A percentile compares a stretch with the other conserved stretches of the same genome.
phyloP scores from a whole-genome alignment of 2,329 filamentous ascomycete species.

The Beauveria rudraprayagi region DNA sequence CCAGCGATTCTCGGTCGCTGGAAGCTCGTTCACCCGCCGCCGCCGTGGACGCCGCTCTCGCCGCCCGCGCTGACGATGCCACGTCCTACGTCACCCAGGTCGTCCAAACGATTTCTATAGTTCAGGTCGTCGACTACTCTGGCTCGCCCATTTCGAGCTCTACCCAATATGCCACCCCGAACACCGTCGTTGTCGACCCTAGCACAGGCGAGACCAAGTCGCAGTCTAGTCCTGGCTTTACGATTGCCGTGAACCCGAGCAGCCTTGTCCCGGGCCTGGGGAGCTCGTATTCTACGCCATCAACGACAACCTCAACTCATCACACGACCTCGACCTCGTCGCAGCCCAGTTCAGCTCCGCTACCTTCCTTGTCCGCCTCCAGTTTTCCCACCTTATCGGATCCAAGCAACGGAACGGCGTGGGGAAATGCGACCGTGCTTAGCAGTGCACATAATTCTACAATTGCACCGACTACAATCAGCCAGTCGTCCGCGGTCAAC shows the following conservation, averaged over 20 bases:
- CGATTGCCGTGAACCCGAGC: conserved; percentile 3
- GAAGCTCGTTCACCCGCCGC: conserved; percentile 15
- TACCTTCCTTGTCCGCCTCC: not conserved
- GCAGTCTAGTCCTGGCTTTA: conserved; percentile 21
- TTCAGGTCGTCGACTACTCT: conserved; percentile 42
- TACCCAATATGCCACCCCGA: conserved; percentile 33
- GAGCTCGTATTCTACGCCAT: conserved; percentile 2
- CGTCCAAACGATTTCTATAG: conserved; percentile 47
- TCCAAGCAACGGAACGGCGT: conserved; percentile 7
- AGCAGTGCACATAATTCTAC: not conserved
- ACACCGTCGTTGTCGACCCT: conserved; percentile 30
- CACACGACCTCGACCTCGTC: conserved; percentile 12
- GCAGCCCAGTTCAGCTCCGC: not conserved
- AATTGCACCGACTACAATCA: not conserved
- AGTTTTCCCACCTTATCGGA: conserved; percentile 8
- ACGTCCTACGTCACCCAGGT: conserved; percentile 34
- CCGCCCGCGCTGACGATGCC: not conserved
- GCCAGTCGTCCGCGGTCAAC: not conserved
- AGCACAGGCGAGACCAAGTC: conserved; percentile 29
- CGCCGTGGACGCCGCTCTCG: conserved; percentile 13
- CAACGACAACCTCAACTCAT: conserved; percentile 11
- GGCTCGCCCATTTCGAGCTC: conserved; percentile 37
- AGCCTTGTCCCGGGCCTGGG: not conserved
- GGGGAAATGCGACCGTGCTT: not conserved
- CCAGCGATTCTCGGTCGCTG: conserved; percentile 8